These are phyloP conservation scores for Salix purpurea DNA, from an alignment of 345 rosid genomes.

Conservation along the genomic window DNA sequence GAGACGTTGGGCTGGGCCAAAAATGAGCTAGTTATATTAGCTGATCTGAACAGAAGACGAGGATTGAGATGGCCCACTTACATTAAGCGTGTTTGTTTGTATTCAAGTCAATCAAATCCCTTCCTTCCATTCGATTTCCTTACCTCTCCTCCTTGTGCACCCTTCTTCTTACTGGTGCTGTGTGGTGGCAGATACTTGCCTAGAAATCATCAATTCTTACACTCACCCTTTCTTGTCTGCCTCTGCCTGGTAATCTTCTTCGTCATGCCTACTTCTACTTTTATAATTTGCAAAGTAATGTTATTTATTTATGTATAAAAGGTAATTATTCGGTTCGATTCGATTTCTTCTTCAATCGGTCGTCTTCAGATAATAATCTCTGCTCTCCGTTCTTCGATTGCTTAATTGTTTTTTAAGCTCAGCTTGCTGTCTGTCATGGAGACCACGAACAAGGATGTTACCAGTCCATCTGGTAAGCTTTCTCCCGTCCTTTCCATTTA, in stretches of 20 bases:
- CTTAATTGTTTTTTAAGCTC: background rate
- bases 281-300: no score
- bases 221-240: no score
- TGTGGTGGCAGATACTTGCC: no score
- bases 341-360: no score
- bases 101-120: background rate
- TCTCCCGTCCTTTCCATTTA: background rate
- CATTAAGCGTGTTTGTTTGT: background rate
- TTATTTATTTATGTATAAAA: no score
- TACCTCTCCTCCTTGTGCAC: background rate
- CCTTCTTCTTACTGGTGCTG: background rate
- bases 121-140: no score
- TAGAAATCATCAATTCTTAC: no score
- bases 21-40: background rate
- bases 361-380: background rate
- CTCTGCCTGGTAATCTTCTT: no score
- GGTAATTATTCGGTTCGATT: no score
- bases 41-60: background rate
- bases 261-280: no score
- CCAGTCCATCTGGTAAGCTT: background rate
- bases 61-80: slow-evolving; percentile 10
- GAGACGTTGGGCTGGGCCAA: fast-evolving
- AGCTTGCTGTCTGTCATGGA: background rate
- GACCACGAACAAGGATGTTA: slow-evolving; percentile 3
- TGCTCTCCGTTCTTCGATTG: background rate